These are phyloP conservation scores for Candida piceae DNA, from an alignment of 805 yeast species.

Conservation along the genomic window DNA sequence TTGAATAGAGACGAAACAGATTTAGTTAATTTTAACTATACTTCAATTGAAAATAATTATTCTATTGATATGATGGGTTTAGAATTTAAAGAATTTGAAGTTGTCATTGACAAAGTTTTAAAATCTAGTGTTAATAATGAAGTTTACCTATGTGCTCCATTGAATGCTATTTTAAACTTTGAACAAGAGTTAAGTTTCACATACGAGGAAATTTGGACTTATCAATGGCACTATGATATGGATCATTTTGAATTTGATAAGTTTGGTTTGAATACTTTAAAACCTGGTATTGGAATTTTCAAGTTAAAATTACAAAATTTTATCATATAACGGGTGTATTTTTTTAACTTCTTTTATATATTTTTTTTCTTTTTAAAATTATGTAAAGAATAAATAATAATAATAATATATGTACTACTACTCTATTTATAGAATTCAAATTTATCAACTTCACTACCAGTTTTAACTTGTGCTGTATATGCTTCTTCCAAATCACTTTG, in stretches of 20 bases:
- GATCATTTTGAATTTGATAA: constrained; percentile 63
- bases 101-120: constrained; percentile 4
- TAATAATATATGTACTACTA: too few relatives aligned
- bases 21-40: constrained; percentile 14
- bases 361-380: too few relatives aligned
- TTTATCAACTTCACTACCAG: constrained; percentile 92
- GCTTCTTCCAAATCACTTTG: constrained; percentile 98
- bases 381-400: too few relatives aligned
- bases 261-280: constrained; percentile 35
- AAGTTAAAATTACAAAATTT: too few relatives aligned
- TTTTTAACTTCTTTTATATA: too few relatives aligned
- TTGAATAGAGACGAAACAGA: constrained; percentile 22
- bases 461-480: constrained; percentile 91
- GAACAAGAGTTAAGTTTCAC: constrained; percentile 5
- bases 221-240: constrained; percentile 54
- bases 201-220: constrained; percentile 29
- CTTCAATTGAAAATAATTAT: neutral
- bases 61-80: constrained; percentile 46
- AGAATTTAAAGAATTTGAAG: constrained; percentile 24
- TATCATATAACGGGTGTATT: too few relatives aligned
- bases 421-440: constrained; percentile 89
- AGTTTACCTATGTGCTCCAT: constrained; percentile 25
- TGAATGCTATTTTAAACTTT: constrained; percentile 22
- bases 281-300: constrained; percentile 64
- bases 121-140: neutral